Conservation (phyloP, 495 filamentous ascomycete genomes). For the Amorphotheca resinae region DNA sequence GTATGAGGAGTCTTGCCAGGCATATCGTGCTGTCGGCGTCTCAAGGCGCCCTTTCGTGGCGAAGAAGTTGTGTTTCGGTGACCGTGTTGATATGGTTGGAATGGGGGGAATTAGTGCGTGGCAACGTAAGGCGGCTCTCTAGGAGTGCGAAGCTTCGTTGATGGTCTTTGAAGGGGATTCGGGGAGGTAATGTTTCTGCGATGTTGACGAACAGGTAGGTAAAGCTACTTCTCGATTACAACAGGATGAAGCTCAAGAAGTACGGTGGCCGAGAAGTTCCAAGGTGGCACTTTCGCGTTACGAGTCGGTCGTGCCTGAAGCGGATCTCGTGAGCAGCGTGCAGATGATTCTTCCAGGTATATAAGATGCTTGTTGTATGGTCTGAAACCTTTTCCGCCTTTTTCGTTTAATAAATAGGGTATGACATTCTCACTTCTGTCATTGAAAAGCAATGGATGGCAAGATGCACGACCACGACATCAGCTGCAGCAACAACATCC, state of each 20-base stretch:
- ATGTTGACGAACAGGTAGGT: not conserved
- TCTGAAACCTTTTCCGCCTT: too few relatives aligned
- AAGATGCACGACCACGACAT: not conserved
- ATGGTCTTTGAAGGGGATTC: not conserved
- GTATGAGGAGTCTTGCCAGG: slow-evolving; percentile 57
- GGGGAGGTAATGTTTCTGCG: not conserved
- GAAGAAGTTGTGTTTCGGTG: slow-evolving; percentile 4
- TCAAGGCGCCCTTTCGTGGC: slow-evolving; percentile 8
- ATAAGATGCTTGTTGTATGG: too few relatives aligned
- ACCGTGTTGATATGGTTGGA: slow-evolving; percentile 6
- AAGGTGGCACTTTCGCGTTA: not conserved
- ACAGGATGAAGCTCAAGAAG: not conserved
- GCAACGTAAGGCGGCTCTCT: not conserved
- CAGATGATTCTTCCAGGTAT: too few relatives aligned
- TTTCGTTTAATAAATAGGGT: too few relatives aligned
- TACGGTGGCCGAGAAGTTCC: not conserved
- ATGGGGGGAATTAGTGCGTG: not conserved
- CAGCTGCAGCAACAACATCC: not conserved
- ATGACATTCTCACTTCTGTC: too few relatives aligned
- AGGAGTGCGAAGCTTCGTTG: not conserved
- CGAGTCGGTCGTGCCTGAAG: slow-evolving; percentile 3
- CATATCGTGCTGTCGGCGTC: slow-evolving; percentile 25
- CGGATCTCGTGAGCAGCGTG: not conserved
- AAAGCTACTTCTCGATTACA: not conserved
- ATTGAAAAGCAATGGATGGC: not conserved